phyloP scores from a whole-genome alignment of 495 filamentous ascomycete genomes.

The Penicillium verhagenii region DNA sequence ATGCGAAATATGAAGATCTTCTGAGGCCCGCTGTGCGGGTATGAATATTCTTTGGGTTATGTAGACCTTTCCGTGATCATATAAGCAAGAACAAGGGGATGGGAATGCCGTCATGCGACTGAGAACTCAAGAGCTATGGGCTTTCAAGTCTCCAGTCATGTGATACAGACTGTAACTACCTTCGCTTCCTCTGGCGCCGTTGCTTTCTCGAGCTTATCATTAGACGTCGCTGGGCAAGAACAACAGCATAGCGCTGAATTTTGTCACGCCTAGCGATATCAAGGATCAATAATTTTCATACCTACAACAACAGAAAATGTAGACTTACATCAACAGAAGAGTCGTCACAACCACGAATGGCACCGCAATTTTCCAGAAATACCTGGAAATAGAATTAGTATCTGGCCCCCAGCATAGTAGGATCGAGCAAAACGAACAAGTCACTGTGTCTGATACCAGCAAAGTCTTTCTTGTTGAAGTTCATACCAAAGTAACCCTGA shows the following conservation, averaged over 20 bases:
- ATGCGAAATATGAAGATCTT: too few species aligned
- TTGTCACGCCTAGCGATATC: conserved; percentile 48
- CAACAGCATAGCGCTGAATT: conserved; percentile 54
- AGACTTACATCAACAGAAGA: conserved; percentile 53
- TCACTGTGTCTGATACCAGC: conserved; percentile 51
- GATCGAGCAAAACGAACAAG: conserved; percentile 34
- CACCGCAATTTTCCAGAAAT: conserved; percentile 64
- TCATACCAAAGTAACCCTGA: conserved; percentile 84
- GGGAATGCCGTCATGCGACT: too few species aligned
- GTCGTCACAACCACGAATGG: conserved; percentile 58
- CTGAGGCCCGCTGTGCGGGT: too few species aligned
- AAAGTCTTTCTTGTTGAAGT: conserved; percentile 69
- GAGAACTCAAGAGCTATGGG: too few species aligned
- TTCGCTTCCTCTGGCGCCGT: conserved; percentile 29
- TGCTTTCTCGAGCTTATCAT: conserved; percentile 55
- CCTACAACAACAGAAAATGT: too few species aligned
- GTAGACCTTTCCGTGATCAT: too few species aligned
- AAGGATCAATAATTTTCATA: too few species aligned
- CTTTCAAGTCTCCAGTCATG: too few species aligned
- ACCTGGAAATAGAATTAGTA: conserved; percentile 18
- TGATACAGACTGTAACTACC: too few species aligned
- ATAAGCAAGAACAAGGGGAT: too few species aligned
- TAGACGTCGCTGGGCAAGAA: conserved; percentile 54
- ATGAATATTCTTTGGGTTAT: too few species aligned
- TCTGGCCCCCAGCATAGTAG: neutral